A percentile compares a stretch with the other conserved stretches of the same genome.
Conservation (phyloP, 345 rosid species). For the Aquilaria sinensis region DNA sequence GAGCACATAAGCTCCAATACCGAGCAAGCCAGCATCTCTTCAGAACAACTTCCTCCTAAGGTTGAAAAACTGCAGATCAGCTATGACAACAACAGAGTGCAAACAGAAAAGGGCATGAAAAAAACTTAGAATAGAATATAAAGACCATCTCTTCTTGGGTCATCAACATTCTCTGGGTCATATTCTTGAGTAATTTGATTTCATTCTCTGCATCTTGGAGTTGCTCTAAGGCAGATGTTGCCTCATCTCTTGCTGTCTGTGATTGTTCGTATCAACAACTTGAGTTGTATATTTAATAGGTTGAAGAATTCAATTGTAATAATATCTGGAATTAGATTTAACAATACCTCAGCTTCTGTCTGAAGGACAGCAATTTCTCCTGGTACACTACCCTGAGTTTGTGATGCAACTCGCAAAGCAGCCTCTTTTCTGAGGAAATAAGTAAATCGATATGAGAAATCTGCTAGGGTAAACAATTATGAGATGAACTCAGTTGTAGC, state of each 20-base stretch:
- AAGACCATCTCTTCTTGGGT: constrained; percentile 89
- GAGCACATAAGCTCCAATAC: constrained; percentile 81
- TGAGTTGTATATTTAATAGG: background rate
- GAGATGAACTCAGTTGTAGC: constrained; percentile 1
- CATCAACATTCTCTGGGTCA: constrained; percentile 69
- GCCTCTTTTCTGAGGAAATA: constrained; percentile 80
- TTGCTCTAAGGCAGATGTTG: constrained; percentile 58
- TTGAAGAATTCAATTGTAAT: constrained; percentile 8
- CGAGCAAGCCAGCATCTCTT: constrained; percentile 99
- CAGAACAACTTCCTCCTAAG: constrained; percentile 89
- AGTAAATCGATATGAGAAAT: constrained; percentile 9
- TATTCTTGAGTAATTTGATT: constrained; percentile 45
- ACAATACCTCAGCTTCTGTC: constrained; percentile 70
- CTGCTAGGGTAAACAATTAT: too few species aligned
- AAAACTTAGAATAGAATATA: constrained; percentile 15
- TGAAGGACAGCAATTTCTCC: constrained; percentile 51
- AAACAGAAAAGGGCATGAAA: constrained; percentile 9
- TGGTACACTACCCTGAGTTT: constrained; percentile 37
- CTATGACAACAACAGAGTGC: constrained; percentile 21
- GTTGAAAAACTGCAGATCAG: constrained; percentile 34
- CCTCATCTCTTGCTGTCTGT: constrained; percentile 70
- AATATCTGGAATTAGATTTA: constrained; percentile 13
- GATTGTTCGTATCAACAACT: background rate
- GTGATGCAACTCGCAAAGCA: constrained; percentile 56
- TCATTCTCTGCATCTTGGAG: constrained; percentile 61